phyloP scores from a whole-genome alignment of 2,329 filamentous ascomycete species.

The Penicillium expansum region DNA sequence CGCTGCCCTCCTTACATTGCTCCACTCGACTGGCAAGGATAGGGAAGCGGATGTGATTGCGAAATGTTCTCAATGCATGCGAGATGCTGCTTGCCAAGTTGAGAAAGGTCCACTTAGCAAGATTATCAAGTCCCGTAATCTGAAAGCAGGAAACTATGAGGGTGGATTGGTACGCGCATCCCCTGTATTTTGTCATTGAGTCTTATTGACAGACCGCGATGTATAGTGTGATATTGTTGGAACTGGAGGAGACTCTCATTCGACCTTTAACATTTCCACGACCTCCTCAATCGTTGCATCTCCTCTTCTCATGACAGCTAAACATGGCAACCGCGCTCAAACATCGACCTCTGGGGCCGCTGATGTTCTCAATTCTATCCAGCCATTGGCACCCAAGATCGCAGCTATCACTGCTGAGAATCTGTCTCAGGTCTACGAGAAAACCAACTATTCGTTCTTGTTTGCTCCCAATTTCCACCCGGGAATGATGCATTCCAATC shows the following conservation, averaged over 20 bases:
- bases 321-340: conserved; percentile 93
- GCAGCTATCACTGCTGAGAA: conserved; percentile 69
- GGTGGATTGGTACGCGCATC: conserved; percentile 71
- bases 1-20: conserved; percentile 79
- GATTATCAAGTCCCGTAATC: conserved; percentile 60
- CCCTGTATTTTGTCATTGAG: background rate
- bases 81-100: conserved; percentile 70
- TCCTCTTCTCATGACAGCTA: conserved; percentile 78
- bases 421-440: conserved; percentile 69
- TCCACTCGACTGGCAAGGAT: conserved; percentile 89
- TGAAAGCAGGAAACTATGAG: conserved; percentile 68
- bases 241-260: conserved; percentile 92
- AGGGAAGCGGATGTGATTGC: conserved; percentile 80
- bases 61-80: conserved; percentile 80
- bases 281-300: conserved; percentile 91
- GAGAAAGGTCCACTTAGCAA: conserved; percentile 61
- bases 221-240: conserved; percentile 87
- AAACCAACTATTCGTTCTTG: conserved; percentile 89
- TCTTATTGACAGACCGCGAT: background rate
- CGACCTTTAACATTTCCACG: conserved; percentile 98
- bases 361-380: conserved; percentile 77
- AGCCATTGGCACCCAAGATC: conserved; percentile 70
- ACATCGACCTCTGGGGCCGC: conserved; percentile 95
- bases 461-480: conserved; percentile 96
- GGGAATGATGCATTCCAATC: conserved; percentile 84